Percentiles rank a stretch among this genome's conserved stretches.
These are phyloP conservation scores for Quillaja saponaria DNA, from an alignment of 306 rosid species.

Conservation along the genomic window DNA sequence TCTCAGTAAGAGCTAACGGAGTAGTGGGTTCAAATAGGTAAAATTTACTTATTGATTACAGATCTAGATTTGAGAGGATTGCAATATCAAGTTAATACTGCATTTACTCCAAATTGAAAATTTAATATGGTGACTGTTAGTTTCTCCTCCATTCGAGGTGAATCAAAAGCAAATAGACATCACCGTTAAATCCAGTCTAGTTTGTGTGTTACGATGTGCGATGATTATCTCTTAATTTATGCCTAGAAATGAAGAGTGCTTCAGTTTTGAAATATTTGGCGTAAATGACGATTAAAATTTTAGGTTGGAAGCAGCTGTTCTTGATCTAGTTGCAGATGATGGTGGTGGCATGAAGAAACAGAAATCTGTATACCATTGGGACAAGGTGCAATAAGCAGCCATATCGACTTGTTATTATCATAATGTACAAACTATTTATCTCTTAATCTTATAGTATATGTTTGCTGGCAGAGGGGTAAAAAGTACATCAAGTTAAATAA, in stretches of 20 bases:
- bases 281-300: neutral
- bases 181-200: neutral
- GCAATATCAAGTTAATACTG: too few relatives aligned
- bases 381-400: constrained; percentile 55
- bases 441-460: constrained; percentile 25
- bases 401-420: constrained; percentile 1
- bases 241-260: neutral
- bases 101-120: too few relatives aligned
- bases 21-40: constrained; percentile 82
- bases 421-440: constrained; percentile 4
- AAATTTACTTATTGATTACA: constrained; percentile 12
- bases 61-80: too few relatives aligned
- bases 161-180: too few relatives aligned
- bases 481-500: constrained; percentile 82
- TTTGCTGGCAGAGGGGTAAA: constrained; percentile 75
- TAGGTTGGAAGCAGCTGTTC: constrained; percentile 86
- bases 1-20: constrained; percentile 67
- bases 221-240: neutral
- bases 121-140: too few relatives aligned
- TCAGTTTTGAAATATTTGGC: constrained; percentile 12
- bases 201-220: neutral
- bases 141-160: too few relatives aligned
- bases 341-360: constrained; percentile 76
- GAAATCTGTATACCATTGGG: constrained; percentile 90
- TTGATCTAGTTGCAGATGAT: constrained; percentile 91